Conservation (phyloP, 495 filamentous ascomycete genomes). For the Penicillium simplicissimum region DNA sequence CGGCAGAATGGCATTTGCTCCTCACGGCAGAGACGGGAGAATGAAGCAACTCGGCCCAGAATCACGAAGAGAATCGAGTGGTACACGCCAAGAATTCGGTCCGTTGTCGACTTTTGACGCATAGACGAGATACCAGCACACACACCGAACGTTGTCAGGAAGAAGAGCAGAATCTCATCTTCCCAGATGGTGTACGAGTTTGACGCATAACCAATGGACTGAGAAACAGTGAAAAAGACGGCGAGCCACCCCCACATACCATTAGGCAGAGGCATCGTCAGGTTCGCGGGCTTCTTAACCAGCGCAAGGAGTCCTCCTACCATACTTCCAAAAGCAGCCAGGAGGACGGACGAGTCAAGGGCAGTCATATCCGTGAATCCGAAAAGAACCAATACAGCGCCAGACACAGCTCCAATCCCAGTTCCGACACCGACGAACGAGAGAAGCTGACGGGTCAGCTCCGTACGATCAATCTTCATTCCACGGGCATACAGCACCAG, state of each 20-base stretch:
- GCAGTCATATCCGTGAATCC: constrained; percentile 28
- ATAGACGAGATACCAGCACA: constrained; percentile 71
- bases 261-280: constrained; percentile 65
- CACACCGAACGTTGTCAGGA: constrained; percentile 84
- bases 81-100: constrained; percentile 73
- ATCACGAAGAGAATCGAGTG: constrained; percentile 83
- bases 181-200: constrained; percentile 99
- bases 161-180: constrained; percentile 90
- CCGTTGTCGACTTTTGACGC: constrained; percentile 58
- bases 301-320: constrained; percentile 59
- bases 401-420: constrained; percentile 39
- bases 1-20: constrained; percentile 97
- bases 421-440: constrained; percentile 44
- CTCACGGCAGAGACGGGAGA: constrained; percentile 92
- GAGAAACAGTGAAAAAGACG: constrained; percentile 73
- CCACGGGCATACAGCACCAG: constrained; percentile 72
- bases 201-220: constrained; percentile 88
- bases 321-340: constrained; percentile 64
- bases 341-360: constrained; percentile 36
- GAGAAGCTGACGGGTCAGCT: constrained; percentile 53
- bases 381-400: constrained; percentile 25
- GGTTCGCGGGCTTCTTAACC: constrained; percentile 47
- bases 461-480: constrained; percentile 50
- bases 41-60: constrained; percentile 77
- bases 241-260: constrained; percentile 86